phyloP scores from a whole-genome alignment of 2,329 filamentous ascomycete genomes.

The Botrytis cinerea region DNA sequence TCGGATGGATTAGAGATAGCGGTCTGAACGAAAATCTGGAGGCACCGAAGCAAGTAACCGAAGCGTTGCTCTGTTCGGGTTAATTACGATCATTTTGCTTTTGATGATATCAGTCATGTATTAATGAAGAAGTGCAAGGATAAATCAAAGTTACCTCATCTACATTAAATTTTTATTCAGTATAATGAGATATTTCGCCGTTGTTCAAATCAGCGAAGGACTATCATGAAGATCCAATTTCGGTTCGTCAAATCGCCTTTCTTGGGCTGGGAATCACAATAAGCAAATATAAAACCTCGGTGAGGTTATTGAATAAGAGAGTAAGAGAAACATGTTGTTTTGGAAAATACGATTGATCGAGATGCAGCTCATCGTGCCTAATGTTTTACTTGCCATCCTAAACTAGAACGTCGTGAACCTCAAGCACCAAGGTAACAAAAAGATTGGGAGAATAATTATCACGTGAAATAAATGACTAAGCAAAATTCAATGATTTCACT shows the following conservation, averaged over 20 bases:
- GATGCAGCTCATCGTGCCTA: neutral
- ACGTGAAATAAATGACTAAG: neutral
- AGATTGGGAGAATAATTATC: neutral
- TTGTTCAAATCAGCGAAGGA: slow-evolving; percentile 2
- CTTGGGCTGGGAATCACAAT: slow-evolving; percentile 2
- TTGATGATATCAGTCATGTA: neutral
- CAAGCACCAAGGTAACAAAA: neutral
- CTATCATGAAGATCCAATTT: slow-evolving; percentile 20
- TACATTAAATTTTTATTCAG: slow-evolving; percentile 3
- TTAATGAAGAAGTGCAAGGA: neutral
- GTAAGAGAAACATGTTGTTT: neutral
- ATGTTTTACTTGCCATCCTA: neutral
- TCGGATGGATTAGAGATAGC: neutral
- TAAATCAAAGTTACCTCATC: slow-evolving; percentile 1
- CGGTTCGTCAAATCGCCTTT: neutral
- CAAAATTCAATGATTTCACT: neutral
- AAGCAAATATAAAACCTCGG: neutral
- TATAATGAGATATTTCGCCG: neutral
- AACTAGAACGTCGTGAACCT: neutral
- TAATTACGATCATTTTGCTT: neutral
- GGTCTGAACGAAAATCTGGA: slow-evolving; percentile 2
- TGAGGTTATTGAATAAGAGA: neutral
- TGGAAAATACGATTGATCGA: neutral
- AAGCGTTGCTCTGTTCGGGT: neutral
- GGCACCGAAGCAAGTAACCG: neutral